Base-by-base conservation (phyloP, 2,329 filamentous ascomycete genomes). In the Aschersonia sp. region DNA sequence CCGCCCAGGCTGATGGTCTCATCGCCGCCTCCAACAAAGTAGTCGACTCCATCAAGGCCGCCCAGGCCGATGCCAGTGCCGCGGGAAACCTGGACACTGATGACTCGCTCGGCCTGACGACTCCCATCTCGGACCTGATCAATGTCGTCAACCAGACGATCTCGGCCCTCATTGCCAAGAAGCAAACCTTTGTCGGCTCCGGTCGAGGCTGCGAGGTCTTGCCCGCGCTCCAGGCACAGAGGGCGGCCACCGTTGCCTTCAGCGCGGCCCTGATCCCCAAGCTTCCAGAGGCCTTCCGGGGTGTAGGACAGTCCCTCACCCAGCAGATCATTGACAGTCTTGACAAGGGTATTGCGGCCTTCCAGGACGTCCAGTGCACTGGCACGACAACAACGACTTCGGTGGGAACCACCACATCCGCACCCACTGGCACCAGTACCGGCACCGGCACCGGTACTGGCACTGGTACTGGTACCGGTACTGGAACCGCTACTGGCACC, bases 181-280 rank as follows among this genome's bases (percentile, higher is more conserved):
- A 49, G 42, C 45, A 45, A 4, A 5, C 43, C 43, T 14, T 47
- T 4, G 30, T 12, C 12, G 45, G 31, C 37, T 44, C 45, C 9
- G 48, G 48, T 9, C 48, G 45, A 4, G 48, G 45, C 30, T 49
- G 48, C 33, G 47, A 49, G 30, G 44, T 44, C n/a, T 14, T 44
- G 40, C 44, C 47, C 30, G 30, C 22, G 42, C 44, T 49, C 30
- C 32, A 44, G 32, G 44, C 40, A 6, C 43, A 46, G 30, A 12
- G 33, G 39, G 7, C 40, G 5, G 31, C n/a, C 40, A 43, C 47
- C 22, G 7, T 46, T 39, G 47, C 39, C 22, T 46, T 49, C 14
- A 40, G 5, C 33, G 9, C n/a, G 4, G 41, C 47, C 29, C 31
- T 49, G 8, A 11, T 30, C 5, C 4, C 41, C 47, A 46, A 49